Percentiles rank a stretch among this genome's conserved stretches.
Evolutionary conservation across 2,329 filamentous ascomycete genomes (phyloP).

Genomic region (Biscogniauxia mediterranea): DNA sequence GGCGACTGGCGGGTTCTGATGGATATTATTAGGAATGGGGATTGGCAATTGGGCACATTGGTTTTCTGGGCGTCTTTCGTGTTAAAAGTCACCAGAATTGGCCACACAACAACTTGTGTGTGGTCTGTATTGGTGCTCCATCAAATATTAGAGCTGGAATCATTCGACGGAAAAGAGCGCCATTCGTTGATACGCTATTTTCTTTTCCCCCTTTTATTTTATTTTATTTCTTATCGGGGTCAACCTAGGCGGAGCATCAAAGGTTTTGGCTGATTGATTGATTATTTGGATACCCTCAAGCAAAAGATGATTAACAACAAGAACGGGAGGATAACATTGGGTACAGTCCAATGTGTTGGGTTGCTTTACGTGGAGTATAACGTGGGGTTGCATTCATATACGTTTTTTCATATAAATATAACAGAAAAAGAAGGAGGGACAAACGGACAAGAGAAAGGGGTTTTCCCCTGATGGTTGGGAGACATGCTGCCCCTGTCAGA

Average conservation of each 20-base stretch:
- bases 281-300: background rate
- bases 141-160: background rate
- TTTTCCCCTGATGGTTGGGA: background rate
- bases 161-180: background rate
- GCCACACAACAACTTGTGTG: background rate
- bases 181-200: background rate
- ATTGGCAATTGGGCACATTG: constrained; percentile 8
- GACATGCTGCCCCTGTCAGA: background rate
- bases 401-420: background rate
- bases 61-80: background rate
- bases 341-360: background rate
- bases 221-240: background rate
- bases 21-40: constrained; percentile 7
- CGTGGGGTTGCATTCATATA: background rate
- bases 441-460: background rate
- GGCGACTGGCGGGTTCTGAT: constrained; percentile 11
- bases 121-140: background rate
- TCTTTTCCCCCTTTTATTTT: background rate
- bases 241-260: background rate
- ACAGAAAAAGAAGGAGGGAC: background rate
- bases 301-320: background rate
- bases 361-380: background rate
- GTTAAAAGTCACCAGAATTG: background rate
- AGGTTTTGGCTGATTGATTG: background rate
- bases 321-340: background rate